A percentile compares a stretch with the other conserved stretches of the same genome.
phyloP scores from a whole-genome alignment of 148 eudicot genomes.

The Heliosperma pusillum region DNA sequence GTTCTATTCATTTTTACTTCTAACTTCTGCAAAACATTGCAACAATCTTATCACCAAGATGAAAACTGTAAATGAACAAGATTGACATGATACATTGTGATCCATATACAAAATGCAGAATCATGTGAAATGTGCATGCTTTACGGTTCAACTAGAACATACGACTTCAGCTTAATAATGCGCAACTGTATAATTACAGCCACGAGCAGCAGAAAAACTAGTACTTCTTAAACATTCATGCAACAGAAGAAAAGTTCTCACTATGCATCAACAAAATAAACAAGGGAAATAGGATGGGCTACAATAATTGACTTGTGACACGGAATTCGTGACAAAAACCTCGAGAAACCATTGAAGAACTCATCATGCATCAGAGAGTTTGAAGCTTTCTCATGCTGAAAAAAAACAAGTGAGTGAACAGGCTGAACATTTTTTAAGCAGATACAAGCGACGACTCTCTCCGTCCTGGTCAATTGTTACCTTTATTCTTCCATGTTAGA shows the following conservation, averaged over 20 bases:
- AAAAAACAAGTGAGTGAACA: neutral
- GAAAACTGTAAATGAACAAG: neutral
- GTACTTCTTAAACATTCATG: neutral
- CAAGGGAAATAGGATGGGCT: neutral
- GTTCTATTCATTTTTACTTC: slow-evolving; percentile 45
- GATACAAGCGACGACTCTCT: neutral
- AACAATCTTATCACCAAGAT: neutral
- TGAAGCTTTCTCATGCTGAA: neutral
- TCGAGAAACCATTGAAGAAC: neutral
- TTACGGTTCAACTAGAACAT: neutral
- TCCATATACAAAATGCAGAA: neutral
- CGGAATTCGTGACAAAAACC: neutral
- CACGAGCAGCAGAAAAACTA: neutral
- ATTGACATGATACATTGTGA: too few relatives aligned
- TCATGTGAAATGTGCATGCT: neutral
- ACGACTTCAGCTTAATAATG: neutral
- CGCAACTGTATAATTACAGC: neutral
- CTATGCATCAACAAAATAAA: neutral
- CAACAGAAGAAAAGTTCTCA: too few relatives aligned
- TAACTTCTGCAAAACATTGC: slow-evolving; percentile 6
- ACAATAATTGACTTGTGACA: neutral
- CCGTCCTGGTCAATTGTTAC: too few relatives aligned
- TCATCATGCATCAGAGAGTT: neutral
- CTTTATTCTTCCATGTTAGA: too few relatives aligned
- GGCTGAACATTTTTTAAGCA: neutral